Evolutionary conservation across 441 rosid species (phyloP).

Genomic region (Kokia cookei): DNA sequence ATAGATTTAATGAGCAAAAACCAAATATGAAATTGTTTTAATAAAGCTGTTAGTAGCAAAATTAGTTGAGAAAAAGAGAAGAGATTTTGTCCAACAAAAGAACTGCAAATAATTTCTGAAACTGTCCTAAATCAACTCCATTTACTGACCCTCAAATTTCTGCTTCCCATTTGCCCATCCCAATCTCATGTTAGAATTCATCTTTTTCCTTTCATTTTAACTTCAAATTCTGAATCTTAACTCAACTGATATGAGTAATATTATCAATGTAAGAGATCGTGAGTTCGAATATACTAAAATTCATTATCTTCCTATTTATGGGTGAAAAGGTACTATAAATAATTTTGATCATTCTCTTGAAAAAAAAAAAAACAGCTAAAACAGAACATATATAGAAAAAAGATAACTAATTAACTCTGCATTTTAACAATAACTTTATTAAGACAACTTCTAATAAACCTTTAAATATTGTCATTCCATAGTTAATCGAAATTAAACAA

Average conservation of each 20-base stretch:
- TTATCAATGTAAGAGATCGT: no score
- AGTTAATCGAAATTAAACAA: slow-evolving; percentile 1
- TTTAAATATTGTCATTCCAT: not conserved
- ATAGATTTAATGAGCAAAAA: no score
- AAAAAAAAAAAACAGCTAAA: no score
- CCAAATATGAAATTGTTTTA: not conserved
- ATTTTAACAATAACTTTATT: not conserved
- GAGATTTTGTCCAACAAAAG: not conserved
- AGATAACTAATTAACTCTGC: not conserved
- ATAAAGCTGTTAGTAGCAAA: not conserved
- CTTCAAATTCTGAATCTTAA: no score
- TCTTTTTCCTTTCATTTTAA: not conserved
- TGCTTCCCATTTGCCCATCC: not conserved
- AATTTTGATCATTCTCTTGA: no score
- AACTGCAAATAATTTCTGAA: not conserved
- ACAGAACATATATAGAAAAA: no score
- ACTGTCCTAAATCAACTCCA: not conserved
- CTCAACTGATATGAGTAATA: no score
- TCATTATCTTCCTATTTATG: no score
- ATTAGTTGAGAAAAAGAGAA: not conserved
- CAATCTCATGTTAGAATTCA: not conserved
- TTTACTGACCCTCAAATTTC: not conserved
- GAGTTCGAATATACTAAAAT: no score
- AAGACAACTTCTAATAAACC: not conserved
- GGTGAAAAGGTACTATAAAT: no score